Base-by-base conservation (phyloP, 768 basidiomycete species). In the Trametes cinnabarina region DNA sequence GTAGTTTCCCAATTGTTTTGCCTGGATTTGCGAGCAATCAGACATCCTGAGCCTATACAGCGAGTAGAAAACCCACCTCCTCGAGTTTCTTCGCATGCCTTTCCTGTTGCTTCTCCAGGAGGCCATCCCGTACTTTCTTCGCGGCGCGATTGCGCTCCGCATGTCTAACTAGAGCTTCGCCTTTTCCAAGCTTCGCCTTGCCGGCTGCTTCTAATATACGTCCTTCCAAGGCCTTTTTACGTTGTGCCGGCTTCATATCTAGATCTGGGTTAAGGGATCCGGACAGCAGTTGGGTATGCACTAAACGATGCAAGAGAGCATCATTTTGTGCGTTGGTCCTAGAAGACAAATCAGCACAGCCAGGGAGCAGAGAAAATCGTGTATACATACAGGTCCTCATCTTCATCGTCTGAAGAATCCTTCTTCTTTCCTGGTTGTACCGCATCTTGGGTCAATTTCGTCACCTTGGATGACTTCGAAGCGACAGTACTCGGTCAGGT, bases 1-100 rank as follows among this genome's bases (percentile, higher is more conserved):
- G 68, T 92, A 94, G 69, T 92, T 93, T 17, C 92, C 92, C 60
- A 90, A 61, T 61, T 88, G 81, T 72, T 92, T 94, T 5, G 90
- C 90, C 92, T 94, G 46, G 11, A 15, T 4, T 15, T 8, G 5
- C n/a, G 14, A 39, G 17, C 7, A 15, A 15, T n/a, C n/a, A n/a
- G n/a, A n/a, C n/a, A n/a, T n/a, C n/a, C n/a, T n/a, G n/a, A n/a
- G n/a, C n/a, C n/a, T n/a, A n/a, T n/a, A n/a, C 57, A 8, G 12
- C 8, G 4, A 26, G 22, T 14, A 61, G 40, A 19, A 20, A 40
- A 65, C 69, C 41, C 41, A 91, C 92, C 84, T 92, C 87, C 67
- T 89, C 85, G 8, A 92, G 72, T 39, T 80, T 68, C 57, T 79
- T 79, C 48, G 74, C 68, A 30, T 78, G 77, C 52, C 82, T 73